Evolutionary conservation across 441 rosid genomes (phyloP), one percentile per base, ranked within the genome.

Genomic region (Erysimum pusillum): DNA sequence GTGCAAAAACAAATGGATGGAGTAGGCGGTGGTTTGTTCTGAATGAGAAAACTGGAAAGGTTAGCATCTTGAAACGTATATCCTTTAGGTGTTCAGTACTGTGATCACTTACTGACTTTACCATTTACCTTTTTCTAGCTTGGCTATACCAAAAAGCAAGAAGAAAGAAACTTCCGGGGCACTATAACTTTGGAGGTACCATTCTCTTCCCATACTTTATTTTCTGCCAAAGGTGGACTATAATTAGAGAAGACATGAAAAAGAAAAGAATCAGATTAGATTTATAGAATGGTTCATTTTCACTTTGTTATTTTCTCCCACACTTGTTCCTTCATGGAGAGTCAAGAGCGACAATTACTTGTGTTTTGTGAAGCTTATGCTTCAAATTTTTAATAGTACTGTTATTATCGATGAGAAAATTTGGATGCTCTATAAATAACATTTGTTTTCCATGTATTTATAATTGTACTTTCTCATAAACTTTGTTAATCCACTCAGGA

Each of bases 11-110:
- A 63, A 90, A 85, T 80, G 97, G 92, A 48, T 96, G 99, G 99
- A 90, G 95, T 77, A 86, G 83, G 81, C 89, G 96, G 63, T 96
- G 99, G 99, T 96, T 96, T 88, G 99, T 96, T 51, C 80, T 96
- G 78, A 96, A 93, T 86, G 97, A 91, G 84, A 96, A 91, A 85
- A 91, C 84, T 58, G 97, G 98, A 82, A 96, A 96, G 97, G 99
- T 91, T 76, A 80, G 90, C 70, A 25, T 63, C 39, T 63, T 20
- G 35, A 46, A 15, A 12, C 25, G n/a, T 68, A 35, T 54, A 35
- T 73, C 22, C 61, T 52, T 63, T 15, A 10, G 49, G 35, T 57
- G 63, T 66, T 65, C 62, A 78, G 38, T 25, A 53, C 71, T 48
- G 22, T 36, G 57, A 35, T 63, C 32, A 70, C 52, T 34, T 41